Conservation (phyloP, 352 stramenopile species). For the Globisporangium middletonii region DNA sequence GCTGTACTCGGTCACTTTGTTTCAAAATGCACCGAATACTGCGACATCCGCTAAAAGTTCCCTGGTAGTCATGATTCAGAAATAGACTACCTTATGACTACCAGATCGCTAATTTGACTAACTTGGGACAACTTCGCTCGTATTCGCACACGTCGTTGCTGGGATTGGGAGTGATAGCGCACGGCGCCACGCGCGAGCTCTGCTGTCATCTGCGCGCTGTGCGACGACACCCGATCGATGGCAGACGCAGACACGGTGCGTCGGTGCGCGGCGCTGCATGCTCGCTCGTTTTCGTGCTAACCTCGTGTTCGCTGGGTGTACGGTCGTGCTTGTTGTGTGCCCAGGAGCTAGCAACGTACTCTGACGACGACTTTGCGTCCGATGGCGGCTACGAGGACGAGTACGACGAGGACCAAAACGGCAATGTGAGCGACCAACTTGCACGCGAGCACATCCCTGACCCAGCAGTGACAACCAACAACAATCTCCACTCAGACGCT, state of each 20-base stretch:
- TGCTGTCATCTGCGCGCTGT: background rate
- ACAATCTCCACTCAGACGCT: too few species aligned
- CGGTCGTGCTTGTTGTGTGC: background rate
- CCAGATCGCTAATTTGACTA: too few species aligned
- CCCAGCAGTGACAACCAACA: background rate
- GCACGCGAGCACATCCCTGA: conserved; percentile 8
- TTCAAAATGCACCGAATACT: too few species aligned
- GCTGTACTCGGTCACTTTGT: too few species aligned
- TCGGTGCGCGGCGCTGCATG: background rate
- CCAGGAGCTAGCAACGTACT: conserved; percentile 29
- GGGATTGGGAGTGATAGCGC: too few species aligned
- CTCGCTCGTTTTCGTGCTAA: background rate
- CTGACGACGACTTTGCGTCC: conserved; percentile 45
- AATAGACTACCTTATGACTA: too few species aligned
- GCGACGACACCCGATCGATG: conserved; percentile 10
- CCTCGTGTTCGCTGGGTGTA: background rate
- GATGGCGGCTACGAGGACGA: conserved; percentile 19
- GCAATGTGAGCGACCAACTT: conserved; percentile 9
- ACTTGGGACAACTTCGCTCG: too few species aligned
- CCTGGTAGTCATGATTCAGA: too few species aligned
- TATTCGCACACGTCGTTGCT: too few species aligned
- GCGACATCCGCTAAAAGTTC: too few species aligned
- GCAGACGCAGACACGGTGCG: conserved; percentile 15
- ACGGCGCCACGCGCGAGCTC: too few species aligned
- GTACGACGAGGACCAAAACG: conserved; percentile 23